Conservation (phyloP, 2,329 filamentous ascomycete genomes). For the Dothiorella sarmentorum region DNA sequence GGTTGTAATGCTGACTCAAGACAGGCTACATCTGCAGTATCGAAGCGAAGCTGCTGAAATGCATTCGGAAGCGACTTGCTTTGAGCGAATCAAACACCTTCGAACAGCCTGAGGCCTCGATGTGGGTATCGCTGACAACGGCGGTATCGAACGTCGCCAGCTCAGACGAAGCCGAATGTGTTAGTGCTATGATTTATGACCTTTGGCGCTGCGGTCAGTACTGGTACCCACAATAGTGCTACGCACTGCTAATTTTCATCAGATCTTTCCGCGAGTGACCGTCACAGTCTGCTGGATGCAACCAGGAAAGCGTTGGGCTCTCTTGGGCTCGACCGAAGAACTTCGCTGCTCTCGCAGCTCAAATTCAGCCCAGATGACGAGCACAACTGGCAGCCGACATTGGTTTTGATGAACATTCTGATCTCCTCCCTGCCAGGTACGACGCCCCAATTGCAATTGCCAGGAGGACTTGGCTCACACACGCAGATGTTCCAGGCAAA, state of each 20-base stretch:
- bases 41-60: slow-evolving; percentile 15
- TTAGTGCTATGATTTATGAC: slow-evolving; percentile 11
- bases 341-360: slow-evolving; percentile 6
- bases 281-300: slow-evolving; percentile 11
- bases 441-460: background rate
- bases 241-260: background rate
- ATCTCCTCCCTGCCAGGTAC: slow-evolving; percentile 13
- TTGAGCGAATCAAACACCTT: background rate
- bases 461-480: background rate
- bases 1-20: background rate
- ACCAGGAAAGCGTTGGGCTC: slow-evolving; percentile 1
- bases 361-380: slow-evolving; percentile 5
- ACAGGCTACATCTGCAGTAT: slow-evolving; percentile 13
- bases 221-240: too few species aligned
- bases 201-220: slow-evolving; percentile 14
- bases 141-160: slow-evolving; percentile 12
- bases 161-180: slow-evolving; percentile 3
- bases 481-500: slow-evolving; percentile 9
- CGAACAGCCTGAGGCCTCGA: slow-evolving; percentile 2
- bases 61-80: background rate
- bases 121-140: slow-evolving; percentile 10
- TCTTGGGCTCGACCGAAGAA: slow-evolving; percentile 1
- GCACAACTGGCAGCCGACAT: background rate
- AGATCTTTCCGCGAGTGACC: slow-evolving; percentile 15
- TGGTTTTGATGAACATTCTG: slow-evolving; percentile 13